Evolutionary conservation across 2,329 filamentous ascomycete species (phyloP).

Genomic region (Fusarium aywerte): DNA sequence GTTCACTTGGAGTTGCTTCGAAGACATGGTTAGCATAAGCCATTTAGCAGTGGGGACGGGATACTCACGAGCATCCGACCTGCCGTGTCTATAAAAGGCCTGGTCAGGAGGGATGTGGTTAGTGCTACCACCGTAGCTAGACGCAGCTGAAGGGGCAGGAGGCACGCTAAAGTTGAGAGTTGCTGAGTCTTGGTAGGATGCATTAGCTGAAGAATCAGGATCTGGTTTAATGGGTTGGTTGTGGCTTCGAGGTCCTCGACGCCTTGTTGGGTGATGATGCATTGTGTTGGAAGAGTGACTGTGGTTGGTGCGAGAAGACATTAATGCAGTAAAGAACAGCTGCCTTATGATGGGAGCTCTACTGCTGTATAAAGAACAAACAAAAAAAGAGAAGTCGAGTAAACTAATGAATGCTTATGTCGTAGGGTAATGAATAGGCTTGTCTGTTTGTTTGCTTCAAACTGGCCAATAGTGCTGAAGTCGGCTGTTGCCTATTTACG

Average conservation of each 20-base stretch:
- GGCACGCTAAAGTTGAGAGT: constrained; percentile 14
- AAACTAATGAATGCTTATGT: constrained; percentile 2
- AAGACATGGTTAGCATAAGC: constrained; percentile 16
- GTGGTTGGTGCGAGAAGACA: constrained; percentile 31
- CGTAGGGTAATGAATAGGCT: background rate
- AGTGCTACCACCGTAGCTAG: constrained; percentile 36
- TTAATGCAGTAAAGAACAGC: constrained; percentile 3
- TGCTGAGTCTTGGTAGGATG: constrained; percentile 25
- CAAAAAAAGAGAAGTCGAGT: background rate
- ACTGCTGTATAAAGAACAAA: background rate
- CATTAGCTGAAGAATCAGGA: constrained; percentile 34
- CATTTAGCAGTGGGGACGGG: background rate
- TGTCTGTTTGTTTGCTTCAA: constrained; percentile 16
- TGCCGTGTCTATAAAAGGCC: constrained; percentile 44
- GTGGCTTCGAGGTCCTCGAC: constrained; percentile 33
- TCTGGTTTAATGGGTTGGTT: constrained; percentile 44
- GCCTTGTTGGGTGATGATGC: constrained; percentile 38
- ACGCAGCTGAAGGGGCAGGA: constrained; percentile 30
- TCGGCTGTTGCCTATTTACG: background rate
- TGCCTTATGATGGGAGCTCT: background rate
- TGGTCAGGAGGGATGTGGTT: constrained; percentile 30
- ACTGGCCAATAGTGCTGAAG: background rate
- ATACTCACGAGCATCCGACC: constrained; percentile 56
- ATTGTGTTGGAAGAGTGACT: constrained; percentile 30
- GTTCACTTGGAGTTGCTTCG: constrained; percentile 54